A percentile compares a stretch with the other conserved stretches of the same genome.
Conservation (phyloP, 2,329 filamentous ascomycete species). For the Thielaviopsis populi region DNA sequence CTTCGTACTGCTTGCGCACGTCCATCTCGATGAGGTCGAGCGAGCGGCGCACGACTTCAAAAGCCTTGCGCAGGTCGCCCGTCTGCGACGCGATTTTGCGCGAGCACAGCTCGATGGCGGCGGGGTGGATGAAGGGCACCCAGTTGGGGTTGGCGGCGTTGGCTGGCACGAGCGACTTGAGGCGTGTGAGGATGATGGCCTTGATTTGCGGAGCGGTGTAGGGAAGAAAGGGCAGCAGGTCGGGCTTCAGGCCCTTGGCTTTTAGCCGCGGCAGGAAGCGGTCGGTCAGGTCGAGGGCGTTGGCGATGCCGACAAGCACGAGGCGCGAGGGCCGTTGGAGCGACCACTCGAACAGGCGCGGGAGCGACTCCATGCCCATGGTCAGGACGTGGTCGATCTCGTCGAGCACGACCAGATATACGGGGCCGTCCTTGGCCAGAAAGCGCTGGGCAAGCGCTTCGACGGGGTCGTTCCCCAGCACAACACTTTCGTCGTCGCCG, state of each 20-base stretch:
- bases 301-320: conserved; percentile 81
- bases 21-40: conserved; percentile 82
- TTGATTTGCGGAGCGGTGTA: conserved; percentile 83
- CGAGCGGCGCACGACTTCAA: conserved; percentile 80
- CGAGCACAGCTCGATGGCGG: conserved; percentile 83
- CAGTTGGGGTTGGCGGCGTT: conserved; percentile 40
- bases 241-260: conserved; percentile 78
- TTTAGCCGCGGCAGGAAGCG: conserved; percentile 88
- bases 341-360: conserved; percentile 94
- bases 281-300: conserved; percentile 88
- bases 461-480: conserved; percentile 28
- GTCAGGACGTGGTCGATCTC: conserved; percentile 92
- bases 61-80: conserved; percentile 85
- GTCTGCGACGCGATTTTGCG: conserved; percentile 91
- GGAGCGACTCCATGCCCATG: conserved; percentile 74
- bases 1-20: conserved; percentile 57
- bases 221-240: conserved; percentile 78
- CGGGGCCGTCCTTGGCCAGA: conserved; percentile 23
- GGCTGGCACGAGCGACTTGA: conserved; percentile 55
- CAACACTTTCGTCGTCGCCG: conserved; percentile 31
- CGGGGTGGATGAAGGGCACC: conserved; percentile 82
- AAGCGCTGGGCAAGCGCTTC: conserved; percentile 13
- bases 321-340: conserved; percentile 66
- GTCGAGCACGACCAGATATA: conserved; percentile 77
- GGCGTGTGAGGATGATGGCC: conserved; percentile 67